Conservation (phyloP, 805 yeast genomes). For the Metschnikowia kunwiensis region DNA sequence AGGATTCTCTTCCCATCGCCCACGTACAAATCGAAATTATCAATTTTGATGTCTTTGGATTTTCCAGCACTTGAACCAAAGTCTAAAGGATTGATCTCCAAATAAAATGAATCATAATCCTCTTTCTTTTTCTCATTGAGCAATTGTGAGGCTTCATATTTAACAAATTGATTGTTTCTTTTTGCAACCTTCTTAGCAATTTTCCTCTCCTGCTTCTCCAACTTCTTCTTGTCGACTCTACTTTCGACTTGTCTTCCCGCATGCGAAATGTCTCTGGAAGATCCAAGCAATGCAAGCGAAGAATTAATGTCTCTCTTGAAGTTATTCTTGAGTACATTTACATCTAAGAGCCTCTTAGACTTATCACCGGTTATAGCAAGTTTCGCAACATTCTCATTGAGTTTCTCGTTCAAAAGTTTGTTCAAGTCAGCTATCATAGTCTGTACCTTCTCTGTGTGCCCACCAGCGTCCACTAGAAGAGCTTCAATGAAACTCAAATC, state of each 20-base stretch:
- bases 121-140: conserved; percentile 60
- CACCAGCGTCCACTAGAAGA: conserved; percentile 81
- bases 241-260: conserved; percentile 90
- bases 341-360: conserved; percentile 79
- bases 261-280: conserved; percentile 82
- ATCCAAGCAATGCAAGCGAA: conserved; percentile 72
- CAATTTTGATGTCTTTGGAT: conserved; percentile 93
- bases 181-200: conserved; percentile 97
- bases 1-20: conserved; percentile 94
- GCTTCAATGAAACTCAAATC: conserved; percentile 69
- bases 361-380: conserved; percentile 80
- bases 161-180: conserved; percentile 74
- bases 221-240: conserved; percentile 92
- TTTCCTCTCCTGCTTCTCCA: conserved; percentile 95
- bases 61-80: conserved; percentile 82
- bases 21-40: conserved; percentile 88
- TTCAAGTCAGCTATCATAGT: conserved; percentile 45
- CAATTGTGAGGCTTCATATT: conserved; percentile 92
- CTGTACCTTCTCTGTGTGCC: conserved; percentile 53
- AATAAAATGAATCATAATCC: conserved; percentile 91
- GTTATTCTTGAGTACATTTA: conserved; percentile 62
- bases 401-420: conserved; percentile 50
- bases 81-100: conserved; percentile 92
- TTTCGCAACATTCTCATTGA: conserved; percentile 66
- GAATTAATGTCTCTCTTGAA: conserved; percentile 70